Conservation (phyloP, 2,329 filamentous ascomycete species). For the Xylariaceae sp. region DNA sequence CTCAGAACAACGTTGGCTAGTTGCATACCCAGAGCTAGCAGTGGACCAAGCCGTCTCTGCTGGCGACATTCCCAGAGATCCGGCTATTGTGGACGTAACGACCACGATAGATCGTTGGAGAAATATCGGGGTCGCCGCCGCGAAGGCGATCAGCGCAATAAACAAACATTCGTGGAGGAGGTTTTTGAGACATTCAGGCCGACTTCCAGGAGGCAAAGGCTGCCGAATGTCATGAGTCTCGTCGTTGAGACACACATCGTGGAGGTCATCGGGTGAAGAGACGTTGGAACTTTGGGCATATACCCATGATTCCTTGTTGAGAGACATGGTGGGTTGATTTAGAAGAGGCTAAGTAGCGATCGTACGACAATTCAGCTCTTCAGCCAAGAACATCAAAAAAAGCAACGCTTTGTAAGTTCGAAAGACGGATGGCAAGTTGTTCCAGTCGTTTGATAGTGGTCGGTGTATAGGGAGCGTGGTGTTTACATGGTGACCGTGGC, state of each 20-base stretch:
- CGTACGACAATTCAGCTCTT: slow-evolving; percentile 12
- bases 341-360: slow-evolving; percentile 12
- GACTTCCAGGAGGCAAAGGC: slow-evolving; percentile 23
- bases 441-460: slow-evolving; percentile 2
- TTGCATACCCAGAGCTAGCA: slow-evolving; percentile 32
- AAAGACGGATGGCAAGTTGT: slow-evolving; percentile 19
- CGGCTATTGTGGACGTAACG: slow-evolving; percentile 27
- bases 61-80: slow-evolving; percentile 28
- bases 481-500: no score
- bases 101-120: slow-evolving; percentile 33
- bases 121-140: slow-evolving; percentile 32
- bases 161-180: slow-evolving; percentile 29
- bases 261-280: slow-evolving; percentile 25
- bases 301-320: slow-evolving; percentile 23
- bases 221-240: slow-evolving; percentile 19
- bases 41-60: slow-evolving; percentile 32
- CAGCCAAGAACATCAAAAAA: slow-evolving; percentile 13
- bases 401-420: slow-evolving; percentile 18
- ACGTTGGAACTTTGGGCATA: slow-evolving; percentile 16
- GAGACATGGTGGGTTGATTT: slow-evolving; percentile 19
- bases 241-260: slow-evolving; percentile 31
- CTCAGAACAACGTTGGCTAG: neutral
- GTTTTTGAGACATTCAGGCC: slow-evolving; percentile 29
- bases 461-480: no score
- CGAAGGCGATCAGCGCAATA: slow-evolving; percentile 30